phyloP scores from a whole-genome alignment of 257 asterid genomes.

The Linaria vulgaris region DNA sequence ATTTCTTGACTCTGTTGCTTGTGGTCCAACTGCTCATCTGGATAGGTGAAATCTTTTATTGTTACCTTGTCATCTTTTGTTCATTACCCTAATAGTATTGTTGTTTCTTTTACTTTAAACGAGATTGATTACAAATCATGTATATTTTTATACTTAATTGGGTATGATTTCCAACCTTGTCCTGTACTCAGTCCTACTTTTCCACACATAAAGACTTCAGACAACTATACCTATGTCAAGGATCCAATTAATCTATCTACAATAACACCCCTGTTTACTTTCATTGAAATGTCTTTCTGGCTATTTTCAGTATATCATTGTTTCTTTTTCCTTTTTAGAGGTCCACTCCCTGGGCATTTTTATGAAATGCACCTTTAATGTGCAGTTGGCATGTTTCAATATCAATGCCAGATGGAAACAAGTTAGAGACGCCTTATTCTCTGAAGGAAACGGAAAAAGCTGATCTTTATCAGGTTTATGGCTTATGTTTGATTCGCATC shows the following conservation, averaged over 20 bases:
- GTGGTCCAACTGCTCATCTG: conserved; percentile 57
- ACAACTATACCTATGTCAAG: background rate
- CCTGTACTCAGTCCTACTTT: background rate
- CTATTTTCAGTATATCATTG: conserved; percentile 3
- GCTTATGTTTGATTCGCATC: conserved; percentile 3
- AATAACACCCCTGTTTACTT: background rate
- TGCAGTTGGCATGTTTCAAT: conserved; percentile 86
- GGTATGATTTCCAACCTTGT: conserved; percentile 3
- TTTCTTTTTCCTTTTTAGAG: conserved; percentile 12
- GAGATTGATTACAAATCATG: background rate
- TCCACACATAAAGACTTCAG: no score
- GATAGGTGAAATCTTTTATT: conserved; percentile 58
- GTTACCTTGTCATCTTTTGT: background rate
- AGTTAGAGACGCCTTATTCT: conserved; percentile 71
- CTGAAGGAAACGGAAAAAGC: conserved; percentile 61
- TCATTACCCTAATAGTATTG: no score
- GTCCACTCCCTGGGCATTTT: conserved; percentile 25
- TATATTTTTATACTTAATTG: no score
- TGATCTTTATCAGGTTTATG: conserved; percentile 71
- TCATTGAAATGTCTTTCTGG: background rate
- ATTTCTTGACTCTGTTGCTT: conserved; percentile 64
- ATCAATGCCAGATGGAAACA: conserved; percentile 84
- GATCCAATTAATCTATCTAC: background rate
- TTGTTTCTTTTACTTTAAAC: conserved; percentile 8
- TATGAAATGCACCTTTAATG: conserved; percentile 26